These are phyloP conservation scores for Malassezia obtusa DNA, from an alignment of 1,284 basidiomycete species.

Conservation along the genomic window DNA sequence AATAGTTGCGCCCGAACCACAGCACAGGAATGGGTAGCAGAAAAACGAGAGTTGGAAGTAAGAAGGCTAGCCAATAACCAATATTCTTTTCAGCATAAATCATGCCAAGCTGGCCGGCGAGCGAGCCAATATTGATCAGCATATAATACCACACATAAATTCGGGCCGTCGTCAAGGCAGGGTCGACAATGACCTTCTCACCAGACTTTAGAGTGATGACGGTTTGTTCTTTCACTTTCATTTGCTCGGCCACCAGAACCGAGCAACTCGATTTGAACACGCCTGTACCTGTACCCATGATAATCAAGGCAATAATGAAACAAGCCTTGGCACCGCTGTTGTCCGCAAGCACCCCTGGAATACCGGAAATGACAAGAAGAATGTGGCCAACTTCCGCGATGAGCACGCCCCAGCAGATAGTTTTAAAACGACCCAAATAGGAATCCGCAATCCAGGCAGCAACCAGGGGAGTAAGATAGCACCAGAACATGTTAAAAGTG, in stretches of 20 bases:
- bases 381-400: conserved; percentile 55
- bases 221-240: conserved; percentile 31
- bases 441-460: conserved; percentile 50
- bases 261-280: conserved; percentile 59
- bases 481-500: conserved; percentile 45
- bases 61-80: conserved; percentile 50
- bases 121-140: conserved; percentile 45
- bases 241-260: conserved; percentile 52
- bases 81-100: conserved; percentile 47
- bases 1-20: conserved; percentile 58
- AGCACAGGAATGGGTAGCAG: conserved; percentile 59
- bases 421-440: conserved; percentile 52
- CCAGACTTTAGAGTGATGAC: conserved; percentile 53
- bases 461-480: conserved; percentile 40
- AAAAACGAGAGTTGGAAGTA: conserved; percentile 52
- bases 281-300: conserved; percentile 57
- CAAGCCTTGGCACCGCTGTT: conserved; percentile 56
- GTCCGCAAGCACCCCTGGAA: conserved; percentile 61
- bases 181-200: conserved; percentile 72
- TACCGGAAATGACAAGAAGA: conserved; percentile 62
- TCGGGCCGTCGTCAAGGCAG: conserved; percentile 56
- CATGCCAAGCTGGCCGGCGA: conserved; percentile 50
- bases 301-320: conserved; percentile 52
- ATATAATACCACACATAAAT: conserved; percentile 47
- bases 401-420: conserved; percentile 49